These are phyloP conservation scores for Pichia occidentalis DNA, from an alignment of 805 yeast genomes.

Conservation along the genomic window DNA sequence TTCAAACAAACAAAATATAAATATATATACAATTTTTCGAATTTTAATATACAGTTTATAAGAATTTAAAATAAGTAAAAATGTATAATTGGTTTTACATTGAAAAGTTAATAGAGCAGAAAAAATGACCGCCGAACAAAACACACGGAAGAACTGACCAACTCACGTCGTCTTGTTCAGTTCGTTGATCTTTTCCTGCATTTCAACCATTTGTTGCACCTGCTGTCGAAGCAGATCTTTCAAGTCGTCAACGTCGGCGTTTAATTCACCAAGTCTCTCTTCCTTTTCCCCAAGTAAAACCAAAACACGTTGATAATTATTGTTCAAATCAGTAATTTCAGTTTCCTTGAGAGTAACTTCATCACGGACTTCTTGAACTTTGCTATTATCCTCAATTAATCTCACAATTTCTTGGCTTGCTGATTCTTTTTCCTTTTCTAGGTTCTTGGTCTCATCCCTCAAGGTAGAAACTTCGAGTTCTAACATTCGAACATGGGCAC, in stretches of 20 bases:
- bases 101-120: too few species aligned
- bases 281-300: constrained; percentile 80
- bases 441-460: constrained; percentile 52
- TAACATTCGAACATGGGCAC: constrained; percentile 67
- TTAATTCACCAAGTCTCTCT: constrained; percentile 77
- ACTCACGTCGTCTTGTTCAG: background rate
- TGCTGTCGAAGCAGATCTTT: constrained; percentile 79
- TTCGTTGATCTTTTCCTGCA: constrained; percentile 37
- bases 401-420: constrained; percentile 63
- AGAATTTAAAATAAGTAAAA: background rate
- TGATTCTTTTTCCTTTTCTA: constrained; percentile 52
- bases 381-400: constrained; percentile 50
- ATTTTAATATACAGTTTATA: background rate
- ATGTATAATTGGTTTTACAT: background rate
- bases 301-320: constrained; percentile 41
- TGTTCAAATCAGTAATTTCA: constrained; percentile 16
- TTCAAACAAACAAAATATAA: background rate
- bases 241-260: constrained; percentile 82
- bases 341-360: constrained; percentile 20
- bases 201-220: constrained; percentile 76
- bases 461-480: constrained; percentile 69
- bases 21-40: background rate
- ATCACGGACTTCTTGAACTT: constrained; percentile 29
- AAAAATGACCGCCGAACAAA: too few species aligned
- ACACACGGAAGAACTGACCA: too few species aligned